Base-by-base conservation (phyloP, 78 protist species). In the Dictyostelium citrinum region DNA sequence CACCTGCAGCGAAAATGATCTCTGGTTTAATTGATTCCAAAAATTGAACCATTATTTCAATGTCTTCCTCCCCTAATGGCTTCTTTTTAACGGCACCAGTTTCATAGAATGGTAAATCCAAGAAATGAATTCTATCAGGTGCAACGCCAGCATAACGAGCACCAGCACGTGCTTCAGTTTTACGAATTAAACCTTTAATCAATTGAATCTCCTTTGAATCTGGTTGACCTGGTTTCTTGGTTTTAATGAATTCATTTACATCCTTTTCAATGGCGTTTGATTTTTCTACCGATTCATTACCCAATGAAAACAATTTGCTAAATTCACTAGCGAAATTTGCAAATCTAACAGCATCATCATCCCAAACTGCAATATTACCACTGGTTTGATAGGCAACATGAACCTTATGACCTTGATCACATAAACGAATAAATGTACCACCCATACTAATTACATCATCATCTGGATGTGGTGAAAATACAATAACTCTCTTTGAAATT, bases 401-500 rank as follows among this genome's bases (percentile, higher is more conserved):
- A 17, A 93, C 96, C 55, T 72, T 45, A 72, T 93, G 96, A 37
- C 96, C 96, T 77, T 93, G 96, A 46, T 93, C 96, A 70, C 96
- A 93, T 16, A 93, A 90, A 33, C 81, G 51, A 37, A 93, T 81
- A 29, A 96, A 80, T 41, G 94, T 96, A 17, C 97, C 97, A 75
- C 96, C 97, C 97, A 96, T 96, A 5, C 82, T 61, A 67, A 97
- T 97, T 7, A 96, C 98, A 72, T 96, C 98, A 37, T 96, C 98
- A 93, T 96, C 97, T 55, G 97, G 97, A 83, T 96, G 98, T 31
- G 98, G 98, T 33, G 95, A 84, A 71, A 96, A 96, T 22, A 96
- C 81, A 60, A 96, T 55, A 5, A 96, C 95, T 31, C 91, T 46
- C 64, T 91, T 91, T 29, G 83, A 76, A 2, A 46, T 31, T 58